A percentile compares a stretch with the other conserved stretches of the same genome.
These are phyloP conservation scores for Omphalea diandra DNA, from an alignment of 441 rosid species.

Conservation along the genomic window DNA sequence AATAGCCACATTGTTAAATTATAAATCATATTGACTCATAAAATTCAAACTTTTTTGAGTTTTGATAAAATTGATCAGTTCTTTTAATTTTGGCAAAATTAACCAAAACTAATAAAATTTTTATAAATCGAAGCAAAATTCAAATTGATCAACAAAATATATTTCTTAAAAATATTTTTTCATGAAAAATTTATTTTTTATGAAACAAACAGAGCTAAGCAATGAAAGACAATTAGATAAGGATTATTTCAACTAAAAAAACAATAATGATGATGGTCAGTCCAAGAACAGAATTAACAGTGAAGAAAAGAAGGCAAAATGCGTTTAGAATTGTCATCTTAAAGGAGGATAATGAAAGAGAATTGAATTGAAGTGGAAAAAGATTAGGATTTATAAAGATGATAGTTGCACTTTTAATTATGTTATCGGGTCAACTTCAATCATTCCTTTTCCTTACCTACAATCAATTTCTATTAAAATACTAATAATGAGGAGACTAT, in stretches of 20 bases:
- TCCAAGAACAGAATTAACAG: neutral
- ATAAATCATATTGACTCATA: too few relatives aligned
- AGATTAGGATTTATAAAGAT: conserved; percentile 3
- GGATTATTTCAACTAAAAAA: neutral
- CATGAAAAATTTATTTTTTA: too few relatives aligned
- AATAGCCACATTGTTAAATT: too few relatives aligned
- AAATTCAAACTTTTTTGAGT: too few relatives aligned
- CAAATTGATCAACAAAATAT: too few relatives aligned
- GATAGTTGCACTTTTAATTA: neutral
- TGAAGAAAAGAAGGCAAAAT: neutral
- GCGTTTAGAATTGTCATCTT: neutral
- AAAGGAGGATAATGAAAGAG: neutral
- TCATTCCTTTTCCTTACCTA: conserved; percentile 6
- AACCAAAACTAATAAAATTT: too few relatives aligned
- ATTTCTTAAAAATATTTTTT: too few relatives aligned
- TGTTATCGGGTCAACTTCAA: conserved; percentile 4
- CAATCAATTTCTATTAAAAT: neutral
- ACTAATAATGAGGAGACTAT: neutral
- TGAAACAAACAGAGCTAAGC: too few relatives aligned
- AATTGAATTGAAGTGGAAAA: neutral
- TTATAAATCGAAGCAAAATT: too few relatives aligned
- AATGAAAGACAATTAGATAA: too few relatives aligned
- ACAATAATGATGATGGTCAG: neutral
- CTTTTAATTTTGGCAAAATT: too few relatives aligned
- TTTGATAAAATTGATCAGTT: too few relatives aligned